Evolutionary conservation across 2,329 filamentous ascomycete species (phyloP), one percentile per base, ranked within the genome.

Genomic region (Claviceps sp.): DNA sequence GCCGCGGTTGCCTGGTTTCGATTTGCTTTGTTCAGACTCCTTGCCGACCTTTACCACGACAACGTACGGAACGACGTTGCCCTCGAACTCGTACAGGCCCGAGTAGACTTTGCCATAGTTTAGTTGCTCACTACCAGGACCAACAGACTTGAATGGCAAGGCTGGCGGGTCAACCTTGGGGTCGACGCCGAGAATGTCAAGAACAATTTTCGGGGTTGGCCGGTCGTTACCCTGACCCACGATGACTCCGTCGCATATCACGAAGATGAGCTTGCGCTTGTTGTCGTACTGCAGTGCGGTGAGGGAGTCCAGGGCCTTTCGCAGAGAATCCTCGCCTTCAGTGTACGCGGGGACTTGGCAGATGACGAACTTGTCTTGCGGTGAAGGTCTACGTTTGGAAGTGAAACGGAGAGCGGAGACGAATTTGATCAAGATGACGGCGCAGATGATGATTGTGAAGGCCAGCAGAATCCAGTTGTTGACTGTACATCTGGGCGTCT

Each of bases 31-130:
- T 68, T 98, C 93, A 5, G 90, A 95, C 66, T 96, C 89, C 70
- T 96, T 97, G 65, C 93, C 93, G 55, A 95, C 86, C 73, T 98
- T 98, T 66, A 97, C 91, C 24, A 98, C 76, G 11, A 98, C 93
- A 26, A 98, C 71, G 62, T 96, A 98, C 0, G 93, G 93, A 11
- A 98, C 93, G 3, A 98, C 90, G 60, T 96, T 95, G 69, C 91
- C 93, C 73, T 98, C 90, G 55, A 82, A 96, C 66, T 98, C 93
- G 68, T 98, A 98, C 2, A 98, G 79, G 63, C 93, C 93, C 48
- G 91, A 97, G 69, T 97, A 98, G 16, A 98, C 90, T 66, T 98
- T 98, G 64, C 90, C 93, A 63, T 95, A 97, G 70, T 98, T 98
- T 58, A 97, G 83, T 66, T 97, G 91, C 56, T 95, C 87, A 62